Base-by-base conservation (phyloP, 306 rosid genomes). In the Cucumis melo region DNA sequence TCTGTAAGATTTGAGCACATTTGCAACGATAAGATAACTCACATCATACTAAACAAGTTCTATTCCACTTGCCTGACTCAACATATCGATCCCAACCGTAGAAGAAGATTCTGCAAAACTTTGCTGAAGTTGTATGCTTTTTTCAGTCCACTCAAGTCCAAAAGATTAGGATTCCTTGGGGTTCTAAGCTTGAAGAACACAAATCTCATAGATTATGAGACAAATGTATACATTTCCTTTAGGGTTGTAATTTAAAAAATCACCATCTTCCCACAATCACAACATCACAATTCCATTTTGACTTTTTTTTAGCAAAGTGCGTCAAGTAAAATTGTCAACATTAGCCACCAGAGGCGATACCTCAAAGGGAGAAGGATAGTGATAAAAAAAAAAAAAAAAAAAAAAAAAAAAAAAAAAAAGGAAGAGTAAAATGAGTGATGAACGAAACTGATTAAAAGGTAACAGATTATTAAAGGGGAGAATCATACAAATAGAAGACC, bases 11-110 rank as follows among this genome's bases (percentile, higher is more conserved):
- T 44, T 46, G 57, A 70, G 75, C 13, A 46, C 38, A 70, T 70
- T 23, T 70, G 56, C 75, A 70, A 68, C 44, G 38, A 70, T 44
- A 70, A 70, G 38, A 70, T 44, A 70, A 70, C n/a, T 20, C 75
- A 62, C 23, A 21, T 20, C 57, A 70, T 27, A 44, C 56, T 23
- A 68, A 44, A 68, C 21, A 1, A 70, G 12, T 46, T 46, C 75
- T 44, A 15, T 42, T 70, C 13, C 38, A 7, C 75, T 13, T 23
- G 75, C 75, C 38, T 70, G 39, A 21, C 75, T 44, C n/a, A 48
- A 44, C 32, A 23, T 70, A 64, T 64, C 50, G 24, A 17, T 39
- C 8, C 55, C 20, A 46, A 44, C 24, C 7, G 56, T 15, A 44
- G 75, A 39, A 12, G 38, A 60, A 66, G 53, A 38, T 65, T 5